Base-by-base conservation (phyloP, 495 filamentous ascomycete genomes). In the Aspergillus mulundensis region DNA sequence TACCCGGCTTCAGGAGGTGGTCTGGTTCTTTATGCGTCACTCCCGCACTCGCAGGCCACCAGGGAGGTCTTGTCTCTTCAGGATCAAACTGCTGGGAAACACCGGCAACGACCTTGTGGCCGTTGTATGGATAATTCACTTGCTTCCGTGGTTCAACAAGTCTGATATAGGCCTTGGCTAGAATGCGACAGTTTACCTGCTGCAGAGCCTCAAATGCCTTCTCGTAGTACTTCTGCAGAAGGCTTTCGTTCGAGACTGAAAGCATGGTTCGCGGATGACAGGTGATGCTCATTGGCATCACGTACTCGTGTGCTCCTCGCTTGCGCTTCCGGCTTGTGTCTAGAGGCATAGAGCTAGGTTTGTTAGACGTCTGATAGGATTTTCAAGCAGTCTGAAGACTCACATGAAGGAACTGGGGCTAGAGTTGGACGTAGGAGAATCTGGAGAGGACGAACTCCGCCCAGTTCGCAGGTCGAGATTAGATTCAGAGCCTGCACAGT, bases 61-160 rank as follows among this genome's bases (percentile, higher is more conserved):
- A 94, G 10, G 77, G 77, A 4, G 90, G 90, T 57, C 72, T 77
- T 1, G 72, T 77, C 45, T 64, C 57, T 45, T 75, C 71, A 7
- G 74, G 72, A 19, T 72, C 65, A 4, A 74, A 57, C 45, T 74
- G 71, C 36, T 70, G 64, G 10, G 71, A 64, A 11, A 53, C 53
- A 8, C 72, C 73, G 4, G 61, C 62, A 19, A 73, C 64, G 15
- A 72, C 66, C 51, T 71, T 73, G 7, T 80, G 77, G 50, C 81
- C 77, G 21, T 86, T 90, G 66, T 95, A 96, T 0, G 91, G 91
- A 58, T 87, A 84, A 36, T 80, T 85, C 0, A 84, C 83, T 66
- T 95, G 89, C 66, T 96, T 96, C 62, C 88, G 90, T 0, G 90
- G 87, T 53, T 90, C 87, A 2, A 94, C 84, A 14, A 84, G 76